Percentiles rank a stretch among this genome's conserved stretches.
Conservation (phyloP, 1,284 basidiomycete genomes). For the Ustilago sp. region DNA sequence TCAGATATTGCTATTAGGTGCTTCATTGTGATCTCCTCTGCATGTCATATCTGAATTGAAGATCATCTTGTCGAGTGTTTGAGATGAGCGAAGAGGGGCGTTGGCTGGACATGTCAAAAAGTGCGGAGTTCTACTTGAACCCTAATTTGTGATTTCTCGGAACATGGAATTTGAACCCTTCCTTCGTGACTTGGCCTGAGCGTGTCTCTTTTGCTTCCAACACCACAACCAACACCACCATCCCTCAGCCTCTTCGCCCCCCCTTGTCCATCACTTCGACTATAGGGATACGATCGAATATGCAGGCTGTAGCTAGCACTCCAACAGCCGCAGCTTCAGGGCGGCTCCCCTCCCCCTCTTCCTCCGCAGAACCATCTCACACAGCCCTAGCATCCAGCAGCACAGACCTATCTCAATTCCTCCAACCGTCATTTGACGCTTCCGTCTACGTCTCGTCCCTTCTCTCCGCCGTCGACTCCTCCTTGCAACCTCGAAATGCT, state of each 20-base stretch:
- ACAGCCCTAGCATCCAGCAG: not conserved
- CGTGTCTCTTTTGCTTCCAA: conserved; percentile 15
- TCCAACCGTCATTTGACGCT: conserved; percentile 41
- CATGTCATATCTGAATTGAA: not conserved
- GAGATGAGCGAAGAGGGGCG: not conserved
- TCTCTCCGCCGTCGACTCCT: conserved; percentile 13
- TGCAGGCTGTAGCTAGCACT: not conserved
- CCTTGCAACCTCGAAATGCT: not conserved
- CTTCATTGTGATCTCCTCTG: not conserved
- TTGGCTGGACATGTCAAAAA: conserved; percentile 1
- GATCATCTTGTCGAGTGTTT: not conserved
- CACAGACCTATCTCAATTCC: conserved; percentile 34
- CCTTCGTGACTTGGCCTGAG: conserved; percentile 22
- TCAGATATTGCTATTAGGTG: not conserved
- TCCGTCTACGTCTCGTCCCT: conserved; percentile 23
- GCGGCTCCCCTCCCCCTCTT: not conserved
- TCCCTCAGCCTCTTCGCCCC: not conserved
- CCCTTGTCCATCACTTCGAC: not conserved
- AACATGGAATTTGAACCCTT: not conserved
- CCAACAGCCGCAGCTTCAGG: not conserved
- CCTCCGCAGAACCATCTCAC: not conserved
- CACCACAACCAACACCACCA: conserved; percentile 6
- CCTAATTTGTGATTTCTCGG: conserved; percentile 7
- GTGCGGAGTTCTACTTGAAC: not conserved
- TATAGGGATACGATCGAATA: not conserved